These are phyloP conservation scores for Mycotypha africana DNA, from an alignment of 371 early-diverging fungal genomes.

Conservation along the genomic window DNA sequence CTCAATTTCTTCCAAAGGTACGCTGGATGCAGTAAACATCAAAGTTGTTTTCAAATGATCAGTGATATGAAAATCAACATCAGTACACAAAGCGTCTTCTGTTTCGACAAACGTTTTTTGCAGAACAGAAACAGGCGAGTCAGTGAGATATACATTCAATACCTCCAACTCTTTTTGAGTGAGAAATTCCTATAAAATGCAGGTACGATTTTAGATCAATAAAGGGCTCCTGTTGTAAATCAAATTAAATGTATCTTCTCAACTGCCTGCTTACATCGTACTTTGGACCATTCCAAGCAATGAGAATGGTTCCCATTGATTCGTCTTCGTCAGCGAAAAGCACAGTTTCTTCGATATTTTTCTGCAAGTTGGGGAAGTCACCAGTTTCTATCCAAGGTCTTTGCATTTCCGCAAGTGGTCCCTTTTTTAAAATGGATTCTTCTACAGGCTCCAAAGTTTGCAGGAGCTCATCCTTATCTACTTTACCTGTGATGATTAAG, in stretches of 20 bases:
- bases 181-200: slow-evolving; percentile 25
- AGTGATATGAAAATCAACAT: slow-evolving; percentile 48
- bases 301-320: slow-evolving; percentile 55
- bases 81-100: slow-evolving; percentile 65
- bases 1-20: slow-evolving; percentile 61
- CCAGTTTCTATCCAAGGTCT: slow-evolving; percentile 64
- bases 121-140: slow-evolving; percentile 60
- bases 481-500: slow-evolving; percentile 56
- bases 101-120: slow-evolving; percentile 67
- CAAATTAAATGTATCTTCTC: no score
- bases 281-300: slow-evolving; percentile 61
- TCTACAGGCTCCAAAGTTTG: slow-evolving; percentile 52
- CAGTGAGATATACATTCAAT: slow-evolving; percentile 51
- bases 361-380: slow-evolving; percentile 42
- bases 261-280: slow-evolving; percentile 49
- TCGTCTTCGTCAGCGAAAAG: slow-evolving; percentile 70
- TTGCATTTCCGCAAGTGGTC: slow-evolving; percentile 46
- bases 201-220: no score
- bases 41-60: slow-evolving; percentile 54
- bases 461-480: slow-evolving; percentile 46
- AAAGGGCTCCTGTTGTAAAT: background rate
- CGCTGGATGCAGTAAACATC: slow-evolving; percentile 49
- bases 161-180: slow-evolving; percentile 44
- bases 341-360: slow-evolving; percentile 47
- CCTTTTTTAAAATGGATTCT: slow-evolving; percentile 53